Evolutionary conservation across 768 basidiomycete genomes (phyloP).

Genomic region (Xerocomellus chrysenteron): DNA sequence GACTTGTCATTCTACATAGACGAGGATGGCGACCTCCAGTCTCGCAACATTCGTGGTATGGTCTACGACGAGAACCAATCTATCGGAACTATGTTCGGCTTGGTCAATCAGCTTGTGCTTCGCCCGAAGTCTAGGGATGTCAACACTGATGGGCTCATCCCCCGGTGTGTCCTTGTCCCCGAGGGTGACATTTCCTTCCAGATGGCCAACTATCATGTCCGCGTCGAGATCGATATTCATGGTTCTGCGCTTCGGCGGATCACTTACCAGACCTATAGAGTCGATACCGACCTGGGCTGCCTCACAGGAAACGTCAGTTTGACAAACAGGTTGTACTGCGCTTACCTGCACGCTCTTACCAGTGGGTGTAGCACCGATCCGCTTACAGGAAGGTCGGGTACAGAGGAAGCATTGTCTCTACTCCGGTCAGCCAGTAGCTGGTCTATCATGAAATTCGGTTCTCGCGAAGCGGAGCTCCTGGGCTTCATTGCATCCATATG

Average conservation of each 20-base stretch:
- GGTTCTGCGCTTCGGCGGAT: neutral
- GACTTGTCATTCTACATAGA: constrained; percentile 41
- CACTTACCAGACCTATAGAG: constrained; percentile 29
- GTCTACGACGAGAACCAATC: constrained; percentile 42
- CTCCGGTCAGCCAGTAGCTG: constrained; percentile 37
- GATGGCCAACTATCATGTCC: constrained; percentile 15
- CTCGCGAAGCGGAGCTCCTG: constrained; percentile 34
- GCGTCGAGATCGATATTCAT: constrained; percentile 9
- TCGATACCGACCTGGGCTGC: constrained; percentile 32
- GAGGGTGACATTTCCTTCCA: constrained; percentile 27
- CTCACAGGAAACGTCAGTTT: constrained; percentile 28
- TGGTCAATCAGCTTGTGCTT: constrained; percentile 41
- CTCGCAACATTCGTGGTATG: constrained; percentile 41
- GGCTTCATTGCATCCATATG: constrained; percentile 33
- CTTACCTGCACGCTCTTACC: constrained; percentile 47
- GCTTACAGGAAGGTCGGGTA: constrained; percentile 42
- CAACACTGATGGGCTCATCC: neutral
- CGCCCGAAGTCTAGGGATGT: constrained; percentile 19
- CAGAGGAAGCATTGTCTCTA: constrained; percentile 42
- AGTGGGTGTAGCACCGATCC: constrained; percentile 44
- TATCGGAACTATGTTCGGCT: constrained; percentile 44
- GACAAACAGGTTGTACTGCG: constrained; percentile 34
- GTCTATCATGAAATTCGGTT: constrained; percentile 41
- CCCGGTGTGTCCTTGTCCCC: constrained; percentile 39
- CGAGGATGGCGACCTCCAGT: constrained; percentile 35